phyloP scores from a whole-genome alignment of 495 filamentous ascomycete species.

The Copromyces sp. region DNA sequence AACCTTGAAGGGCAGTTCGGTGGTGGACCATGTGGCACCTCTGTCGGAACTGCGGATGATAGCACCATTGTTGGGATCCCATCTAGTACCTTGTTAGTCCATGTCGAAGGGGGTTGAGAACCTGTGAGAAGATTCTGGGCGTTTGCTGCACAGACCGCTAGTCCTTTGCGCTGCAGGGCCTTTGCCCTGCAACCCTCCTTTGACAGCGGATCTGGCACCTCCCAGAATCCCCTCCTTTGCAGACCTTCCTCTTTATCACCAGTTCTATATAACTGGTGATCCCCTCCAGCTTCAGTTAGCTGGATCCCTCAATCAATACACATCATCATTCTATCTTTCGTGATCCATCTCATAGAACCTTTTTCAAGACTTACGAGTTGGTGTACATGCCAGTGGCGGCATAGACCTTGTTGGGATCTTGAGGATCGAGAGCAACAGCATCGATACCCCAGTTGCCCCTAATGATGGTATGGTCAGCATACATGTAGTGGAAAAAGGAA shows the following conservation, averaged over 20 bases:
- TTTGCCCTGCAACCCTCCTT: too few species aligned
- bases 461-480: constrained; percentile 14
- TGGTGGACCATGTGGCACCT: constrained; percentile 39
- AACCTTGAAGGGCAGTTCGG: constrained; percentile 46
- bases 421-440: constrained; percentile 47
- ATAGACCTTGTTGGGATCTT: constrained; percentile 44
- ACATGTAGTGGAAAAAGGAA: not conserved
- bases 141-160: too few species aligned
- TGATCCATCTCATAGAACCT: too few species aligned
- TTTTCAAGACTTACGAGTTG: constrained; percentile 16
- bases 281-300: too few species aligned
- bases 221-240: too few species aligned
- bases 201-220: too few species aligned
- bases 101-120: not conserved
- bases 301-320: too few species aligned
- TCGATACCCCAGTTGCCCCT: constrained; percentile 47
- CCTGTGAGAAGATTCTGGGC: too few species aligned
- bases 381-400: constrained; percentile 50
- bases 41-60: constrained; percentile 42
- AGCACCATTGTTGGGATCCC: constrained; percentile 46
- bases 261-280: too few species aligned
- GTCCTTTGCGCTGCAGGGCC: too few species aligned
- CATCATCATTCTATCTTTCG: too few species aligned
- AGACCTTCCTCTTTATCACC: too few species aligned
- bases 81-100: constrained; percentile 12